These are phyloP conservation scores for Pichia sp. DNA, from an alignment of 1,139 yeast species.

Conservation along the genomic window DNA sequence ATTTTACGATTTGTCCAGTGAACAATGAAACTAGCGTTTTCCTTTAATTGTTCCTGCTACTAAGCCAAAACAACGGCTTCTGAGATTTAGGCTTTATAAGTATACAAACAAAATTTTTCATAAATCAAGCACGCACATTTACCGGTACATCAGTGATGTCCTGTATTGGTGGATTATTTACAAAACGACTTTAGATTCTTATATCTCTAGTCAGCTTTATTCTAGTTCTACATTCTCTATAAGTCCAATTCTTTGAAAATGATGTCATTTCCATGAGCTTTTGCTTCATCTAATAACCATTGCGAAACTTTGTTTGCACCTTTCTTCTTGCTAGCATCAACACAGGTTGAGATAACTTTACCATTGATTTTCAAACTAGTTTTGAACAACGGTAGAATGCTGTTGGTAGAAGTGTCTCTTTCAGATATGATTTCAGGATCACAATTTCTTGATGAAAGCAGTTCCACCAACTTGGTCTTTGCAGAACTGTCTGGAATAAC, in stretches of 20 bases:
- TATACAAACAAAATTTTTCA: too few relatives aligned
- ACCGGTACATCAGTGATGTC: too few relatives aligned
- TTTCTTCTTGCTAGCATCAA: conserved; percentile 35
- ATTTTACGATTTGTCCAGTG: too few relatives aligned
- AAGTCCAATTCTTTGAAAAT: conserved; percentile 9
- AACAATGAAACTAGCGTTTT: too few relatives aligned
- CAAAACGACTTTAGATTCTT: not conserved
- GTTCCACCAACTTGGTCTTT: conserved; percentile 3
- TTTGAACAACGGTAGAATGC: conserved; percentile 17
- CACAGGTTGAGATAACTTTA: conserved; percentile 31
- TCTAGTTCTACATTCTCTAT: not conserved
- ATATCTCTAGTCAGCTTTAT: not conserved
- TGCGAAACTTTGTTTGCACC: conserved; percentile 43
- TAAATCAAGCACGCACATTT: too few relatives aligned
- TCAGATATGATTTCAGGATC: not conserved
- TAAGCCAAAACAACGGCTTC: too few relatives aligned
- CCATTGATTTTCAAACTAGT: conserved; percentile 34
- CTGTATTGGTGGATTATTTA: too few relatives aligned
- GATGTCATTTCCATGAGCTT: conserved; percentile 7
- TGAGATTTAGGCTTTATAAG: too few relatives aligned
- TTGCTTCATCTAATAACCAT: conserved; percentile 30
- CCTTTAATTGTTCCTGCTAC: too few relatives aligned
- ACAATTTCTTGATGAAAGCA: conserved; percentile 15
- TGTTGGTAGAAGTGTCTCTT: not conserved
- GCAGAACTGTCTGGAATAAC: conserved; percentile 4